Base-by-base conservation (phyloP, 352 stramenopile species). In the Pythium aquatile region DNA sequence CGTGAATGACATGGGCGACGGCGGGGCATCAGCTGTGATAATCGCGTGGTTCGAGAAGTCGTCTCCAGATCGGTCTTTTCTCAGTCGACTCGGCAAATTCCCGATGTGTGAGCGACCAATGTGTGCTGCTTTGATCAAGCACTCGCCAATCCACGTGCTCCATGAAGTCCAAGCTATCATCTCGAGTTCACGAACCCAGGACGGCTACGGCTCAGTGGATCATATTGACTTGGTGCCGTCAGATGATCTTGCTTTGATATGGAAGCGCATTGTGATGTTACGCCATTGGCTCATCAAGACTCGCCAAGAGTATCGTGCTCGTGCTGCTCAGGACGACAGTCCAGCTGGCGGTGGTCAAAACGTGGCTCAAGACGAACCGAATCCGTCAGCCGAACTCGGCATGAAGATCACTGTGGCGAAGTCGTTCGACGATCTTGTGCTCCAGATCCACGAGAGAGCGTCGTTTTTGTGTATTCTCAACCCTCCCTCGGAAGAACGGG, bases 241-340 rank as follows among this genome's bases (percentile, higher is more conserved):
- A 0, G 77, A 91, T 49, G 87, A 94, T 46, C 58, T 96, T 4
- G 55, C 79, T 49, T 64, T 73, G 39, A 74, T 96, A 20, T 94
- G 87, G 87, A 93, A 93, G 60, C 77, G 78, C 16, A 72, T 96
- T 17, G 65, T 96, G n/a, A 81, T 79, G 63, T 65, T 96, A 26
- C 83, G 87, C 8, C 87, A 96, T 60, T 94, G 87, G 87, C 42
- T 96, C 14, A 94, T 96, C 37, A 93, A 92, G 52, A 75, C 72
- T 24, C 66, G 86, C 30, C 87, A 96, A 64, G 85, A 88, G 58
- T 94, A 93, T 62, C 79, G 84, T 20, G 83, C 87, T 4, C 78
- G 73, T 59, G 63, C 87, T 56, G 71, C 69, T 20, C 80, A 87
- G 17, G 74, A 91, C 52, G 56, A 66, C 9, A 51, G 5, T 11